These are phyloP conservation scores for Podospora anserina DNA, from an alignment of 495 filamentous ascomycete species.

Conservation along the genomic window DNA sequence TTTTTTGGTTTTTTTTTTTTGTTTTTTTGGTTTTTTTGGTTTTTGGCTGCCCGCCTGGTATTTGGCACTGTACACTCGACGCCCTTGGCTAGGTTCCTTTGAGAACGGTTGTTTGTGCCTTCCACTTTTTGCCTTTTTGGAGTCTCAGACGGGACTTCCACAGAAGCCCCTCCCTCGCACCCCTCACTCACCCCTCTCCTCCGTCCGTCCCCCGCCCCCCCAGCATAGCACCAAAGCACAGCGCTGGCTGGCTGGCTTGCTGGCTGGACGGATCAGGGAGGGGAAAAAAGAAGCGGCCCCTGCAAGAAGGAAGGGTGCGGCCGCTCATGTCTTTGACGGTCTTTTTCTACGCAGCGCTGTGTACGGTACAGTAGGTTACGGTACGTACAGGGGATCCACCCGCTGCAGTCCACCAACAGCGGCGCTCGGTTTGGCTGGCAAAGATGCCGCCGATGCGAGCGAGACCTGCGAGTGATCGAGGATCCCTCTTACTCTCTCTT, in stretches of 20 bases:
- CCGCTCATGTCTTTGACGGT: neutral
- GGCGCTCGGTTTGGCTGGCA: constrained; percentile 9
- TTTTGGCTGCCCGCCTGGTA: neutral
- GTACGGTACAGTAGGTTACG: neutral
- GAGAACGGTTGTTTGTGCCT: neutral
- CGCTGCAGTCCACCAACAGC: constrained; percentile 17
- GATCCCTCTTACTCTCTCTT: constrained; percentile 12
- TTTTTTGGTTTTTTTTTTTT: no score
- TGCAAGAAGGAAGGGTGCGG: neutral
- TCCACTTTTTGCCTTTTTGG: no score
- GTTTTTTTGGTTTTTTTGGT: no score
- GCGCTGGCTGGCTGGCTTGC: no score
- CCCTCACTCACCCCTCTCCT: neutral
- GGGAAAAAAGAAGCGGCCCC: neutral
- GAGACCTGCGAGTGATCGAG: constrained; percentile 27
- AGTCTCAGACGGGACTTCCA: no score
- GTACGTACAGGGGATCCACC: neutral
- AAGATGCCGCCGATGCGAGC: constrained; percentile 13
- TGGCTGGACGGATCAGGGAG: neutral
- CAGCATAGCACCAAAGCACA: no score
- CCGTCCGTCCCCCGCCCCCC: no score
- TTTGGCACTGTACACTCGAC: neutral
- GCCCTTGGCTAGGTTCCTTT: neutral
- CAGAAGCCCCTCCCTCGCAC: no score
- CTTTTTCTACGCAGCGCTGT: neutral